phyloP scores from a whole-genome alignment of 2,329 filamentous ascomycete genomes.

The Nemania sp. region DNA sequence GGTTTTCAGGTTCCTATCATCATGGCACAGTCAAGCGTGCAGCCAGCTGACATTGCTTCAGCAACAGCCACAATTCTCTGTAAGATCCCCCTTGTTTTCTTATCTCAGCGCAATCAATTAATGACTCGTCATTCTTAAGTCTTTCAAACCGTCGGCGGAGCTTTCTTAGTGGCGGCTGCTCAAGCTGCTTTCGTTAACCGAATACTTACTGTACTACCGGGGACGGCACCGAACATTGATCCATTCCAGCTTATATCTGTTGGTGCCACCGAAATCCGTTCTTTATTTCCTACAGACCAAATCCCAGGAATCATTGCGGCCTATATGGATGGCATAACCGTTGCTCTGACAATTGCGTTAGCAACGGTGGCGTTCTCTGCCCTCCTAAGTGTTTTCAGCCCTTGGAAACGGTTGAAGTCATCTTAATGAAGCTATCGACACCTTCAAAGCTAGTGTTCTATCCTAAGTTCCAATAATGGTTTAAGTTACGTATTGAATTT shows the following conservation, averaged over 20 bases:
- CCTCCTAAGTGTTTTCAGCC: too few relatives aligned
- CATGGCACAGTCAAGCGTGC: not conserved
- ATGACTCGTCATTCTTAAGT: not conserved
- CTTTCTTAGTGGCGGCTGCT: not conserved
- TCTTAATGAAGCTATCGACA: too few relatives aligned
- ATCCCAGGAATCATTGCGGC: slow-evolving; percentile 3
- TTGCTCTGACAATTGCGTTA: too few relatives aligned
- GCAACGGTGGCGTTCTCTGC: too few relatives aligned
- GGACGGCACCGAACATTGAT: slow-evolving; percentile 2
- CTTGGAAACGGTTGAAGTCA: too few relatives aligned
- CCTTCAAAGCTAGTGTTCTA: too few relatives aligned
- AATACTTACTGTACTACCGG: not conserved
- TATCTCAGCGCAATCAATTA: too few relatives aligned
- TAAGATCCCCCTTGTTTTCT: not conserved
- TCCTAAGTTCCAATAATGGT: too few relatives aligned
- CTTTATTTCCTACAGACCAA: not conserved
- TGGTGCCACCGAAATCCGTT: not conserved
- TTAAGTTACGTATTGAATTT: too few relatives aligned
- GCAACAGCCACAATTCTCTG: slow-evolving; percentile 8
- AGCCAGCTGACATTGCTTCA: not conserved
- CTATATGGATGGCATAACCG: slow-evolving; percentile 5
- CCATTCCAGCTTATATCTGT: not conserved
- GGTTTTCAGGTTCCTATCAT: slow-evolving; percentile 16
- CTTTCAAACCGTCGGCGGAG: slow-evolving; percentile 9
- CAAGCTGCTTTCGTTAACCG: slow-evolving; percentile 18